Base-by-base conservation (phyloP, 306 rosid species). In the Quercus rubra region DNA sequence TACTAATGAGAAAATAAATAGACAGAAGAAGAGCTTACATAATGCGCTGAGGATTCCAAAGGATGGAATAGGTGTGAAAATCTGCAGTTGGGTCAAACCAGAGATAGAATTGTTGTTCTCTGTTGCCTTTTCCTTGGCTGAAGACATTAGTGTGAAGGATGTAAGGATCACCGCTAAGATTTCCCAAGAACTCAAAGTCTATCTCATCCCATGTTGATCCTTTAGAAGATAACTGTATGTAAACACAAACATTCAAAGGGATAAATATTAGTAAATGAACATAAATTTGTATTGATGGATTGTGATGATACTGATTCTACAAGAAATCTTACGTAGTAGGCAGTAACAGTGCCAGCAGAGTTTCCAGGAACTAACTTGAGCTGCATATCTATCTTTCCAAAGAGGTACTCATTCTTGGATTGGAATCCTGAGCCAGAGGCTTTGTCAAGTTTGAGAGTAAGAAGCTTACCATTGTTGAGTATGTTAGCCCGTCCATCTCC, bases 11-110 rank as follows among this genome's bases (percentile, higher is more conserved):
- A 38, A 38, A 0, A 38, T 38, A 1, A 38, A 38, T 38, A 7
- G 11, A 1, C 2, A 49, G 13, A 13, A 38, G 21, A 3, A 10
- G 51, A 43, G 79, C 93, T 81, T 79, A 88, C 90, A 87, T 64
- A 46, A 87, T 88, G 12, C 83, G 58, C 25, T 77, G 87, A 18
- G 89, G 90, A 25, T 92, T 92, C 97, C 97, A 92, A 12, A 79
- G 85, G 58, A 92, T 79, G 30, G 96, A 86, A 35, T 91, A 91
- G 14, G 93, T 89, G 79, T 90, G 93, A 33, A 92, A 90, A 80
- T 90, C 92, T 18, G 87, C 84, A 3, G 97, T 89, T 43, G 97
- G 96, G 81, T 92, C 94, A 73, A 92, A 91, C 97, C 96, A 92
- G 15, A 92, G 86, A 52, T 83, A 79, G 82, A 91, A 91, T 20